Evolutionary conservation across 495 filamentous ascomycete genomes (phyloP), one percentile per base, ranked within the genome.

Genomic region (Monascus purpureus): DNA sequence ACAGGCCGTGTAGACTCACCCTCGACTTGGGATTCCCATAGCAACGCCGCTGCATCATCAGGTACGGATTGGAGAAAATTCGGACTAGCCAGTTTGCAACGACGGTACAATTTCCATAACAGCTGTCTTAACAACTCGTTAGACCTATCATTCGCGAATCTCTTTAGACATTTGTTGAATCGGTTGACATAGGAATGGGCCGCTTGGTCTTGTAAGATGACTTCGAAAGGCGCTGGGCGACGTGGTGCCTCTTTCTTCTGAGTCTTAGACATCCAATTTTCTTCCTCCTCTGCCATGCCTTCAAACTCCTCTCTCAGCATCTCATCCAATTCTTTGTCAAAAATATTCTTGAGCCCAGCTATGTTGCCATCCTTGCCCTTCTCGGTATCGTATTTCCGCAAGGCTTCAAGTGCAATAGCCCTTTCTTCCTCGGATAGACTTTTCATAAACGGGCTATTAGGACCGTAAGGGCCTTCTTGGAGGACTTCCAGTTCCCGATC

Each of bases 401-500:
- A 38, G 29, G 53, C 58, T 38, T 66, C 57, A 6, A 64, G 36
- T 7, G 58, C 60, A 40, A 57, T 50, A 14, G 39, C 46, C 29
- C 54, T 40, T 17, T 66, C 60, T 17, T 60, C 38, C 29, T 63
- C 56, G 1, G 58, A 55, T 27, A 66, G 37, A 11, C 40, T 41
- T 24, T 48, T 40, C 20, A 66, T 66, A 34, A 66, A 64, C 13
- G 47, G 40, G 28, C 62, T 55, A 34, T 64, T 52, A 18, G 53
- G 52, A n/a, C 47, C 42, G 30, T 55, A 64, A 12, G 60, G 60
- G 0, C 57, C 59, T 33, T 59, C 53, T 29, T 57, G 51, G 20
- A 60, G 17, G 36, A 57, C 36, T 45, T 66, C 50, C 35, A 81
- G 56, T 39, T 78, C 62, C 33, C 61, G 44, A 36, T 78, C 68